Evolutionary conservation across 495 filamentous ascomycete genomes (phyloP).

Genomic region (Tuber calosporum): DNA sequence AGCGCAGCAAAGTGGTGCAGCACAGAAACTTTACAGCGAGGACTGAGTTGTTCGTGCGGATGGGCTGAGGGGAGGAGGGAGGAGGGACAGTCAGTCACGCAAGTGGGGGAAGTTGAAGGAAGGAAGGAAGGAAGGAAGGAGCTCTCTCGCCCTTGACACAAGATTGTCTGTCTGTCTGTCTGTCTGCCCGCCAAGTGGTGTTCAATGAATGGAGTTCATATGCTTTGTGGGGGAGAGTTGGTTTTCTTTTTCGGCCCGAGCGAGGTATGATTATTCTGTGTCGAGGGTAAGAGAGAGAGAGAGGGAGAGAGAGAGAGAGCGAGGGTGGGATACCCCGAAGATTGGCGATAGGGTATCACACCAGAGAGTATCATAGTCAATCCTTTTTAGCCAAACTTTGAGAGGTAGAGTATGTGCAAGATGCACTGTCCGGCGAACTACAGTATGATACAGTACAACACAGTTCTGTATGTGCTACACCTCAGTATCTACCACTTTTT

Average conservation of each 20-base stretch:
- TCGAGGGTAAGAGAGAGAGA: no score
- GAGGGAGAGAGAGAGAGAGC: no score
- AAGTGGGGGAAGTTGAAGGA: not conserved
- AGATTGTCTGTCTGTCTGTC: not conserved
- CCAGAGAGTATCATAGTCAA: not conserved
- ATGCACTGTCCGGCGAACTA: no score
- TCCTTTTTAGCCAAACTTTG: not conserved
- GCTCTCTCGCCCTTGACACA: not conserved
- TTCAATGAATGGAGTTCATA: not conserved
- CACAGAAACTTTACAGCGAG: not conserved
- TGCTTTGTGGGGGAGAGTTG: not conserved
- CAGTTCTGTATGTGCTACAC: no score
- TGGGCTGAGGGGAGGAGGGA: no score
- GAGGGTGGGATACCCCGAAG: not conserved
- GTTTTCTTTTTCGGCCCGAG: not conserved
- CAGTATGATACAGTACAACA: no score
- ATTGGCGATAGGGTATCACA: not conserved
- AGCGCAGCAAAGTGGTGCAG: not conserved
- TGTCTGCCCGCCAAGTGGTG: not conserved
- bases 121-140: not conserved
- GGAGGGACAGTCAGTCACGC: not conserved
- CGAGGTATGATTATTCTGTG: not conserved
- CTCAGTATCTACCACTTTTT: no score
- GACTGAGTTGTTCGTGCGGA: not conserved
- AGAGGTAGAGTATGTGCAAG: not conserved